Conservation (phyloP, 2,329 filamentous ascomycete genomes). For the Penicillium sp. region DNA sequence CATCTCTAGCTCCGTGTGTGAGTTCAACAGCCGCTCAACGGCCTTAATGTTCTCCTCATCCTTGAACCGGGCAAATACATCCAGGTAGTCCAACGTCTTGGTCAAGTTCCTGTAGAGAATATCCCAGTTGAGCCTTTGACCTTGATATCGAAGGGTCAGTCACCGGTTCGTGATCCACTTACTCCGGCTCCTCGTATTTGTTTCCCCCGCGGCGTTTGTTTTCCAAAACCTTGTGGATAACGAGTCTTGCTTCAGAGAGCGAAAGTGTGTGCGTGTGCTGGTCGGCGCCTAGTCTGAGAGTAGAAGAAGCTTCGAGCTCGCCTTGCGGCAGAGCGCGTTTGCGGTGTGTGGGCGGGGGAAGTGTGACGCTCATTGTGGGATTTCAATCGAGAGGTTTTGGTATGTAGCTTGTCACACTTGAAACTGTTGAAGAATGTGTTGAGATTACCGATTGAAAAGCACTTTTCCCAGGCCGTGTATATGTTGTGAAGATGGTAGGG, state of each 20-base stretch:
- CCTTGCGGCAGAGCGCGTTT: conserved; percentile 42
- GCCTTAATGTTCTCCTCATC: conserved; percentile 90
- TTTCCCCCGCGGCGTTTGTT: conserved; percentile 76
- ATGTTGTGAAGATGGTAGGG: not conserved
- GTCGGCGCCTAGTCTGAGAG: conserved; percentile 88
- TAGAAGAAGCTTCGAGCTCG: conserved; percentile 81
- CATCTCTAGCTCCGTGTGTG: conserved; percentile 72
- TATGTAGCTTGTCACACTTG: too few species aligned
- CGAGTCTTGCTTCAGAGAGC: conserved; percentile 83
- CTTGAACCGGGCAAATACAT: conserved; percentile 93
- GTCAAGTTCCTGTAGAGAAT: conserved; percentile 57
- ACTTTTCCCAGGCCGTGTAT: not conserved
- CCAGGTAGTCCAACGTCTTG: conserved; percentile 88
- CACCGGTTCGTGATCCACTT: conserved; percentile 38
- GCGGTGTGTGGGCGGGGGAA: conserved; percentile 40
- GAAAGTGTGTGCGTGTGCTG: conserved; percentile 87
- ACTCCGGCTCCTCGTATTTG: conserved; percentile 81
- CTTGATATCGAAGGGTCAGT: not conserved
- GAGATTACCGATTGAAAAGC: not conserved
- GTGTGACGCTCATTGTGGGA: conserved; percentile 33
- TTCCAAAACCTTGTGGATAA: conserved; percentile 83
- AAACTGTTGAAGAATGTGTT: not conserved
- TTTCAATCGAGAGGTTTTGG: not conserved
- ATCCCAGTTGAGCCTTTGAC: conserved; percentile 1
- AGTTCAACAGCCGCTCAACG: conserved; percentile 80